Evolutionary conservation across 352 stramenopile species (phyloP).

Genomic region (Phytopythium oedochilum): DNA sequence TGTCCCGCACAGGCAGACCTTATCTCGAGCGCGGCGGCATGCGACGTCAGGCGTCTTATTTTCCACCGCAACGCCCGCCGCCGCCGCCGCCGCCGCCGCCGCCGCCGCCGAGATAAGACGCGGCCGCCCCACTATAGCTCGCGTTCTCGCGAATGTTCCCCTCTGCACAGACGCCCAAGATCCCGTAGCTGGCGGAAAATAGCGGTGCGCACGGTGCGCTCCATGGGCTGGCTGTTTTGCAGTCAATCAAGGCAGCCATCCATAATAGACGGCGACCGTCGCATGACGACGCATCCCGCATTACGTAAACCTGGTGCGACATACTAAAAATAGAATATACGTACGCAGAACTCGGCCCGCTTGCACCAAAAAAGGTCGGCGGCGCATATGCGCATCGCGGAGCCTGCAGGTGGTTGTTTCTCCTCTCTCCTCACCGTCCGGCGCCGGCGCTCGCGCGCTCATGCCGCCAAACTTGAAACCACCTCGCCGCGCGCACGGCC

Average conservation of each 20-base stretch:
- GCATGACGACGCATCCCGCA: not conserved
- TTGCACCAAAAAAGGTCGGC: conserved; percentile 1
- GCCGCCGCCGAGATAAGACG: not conserved
- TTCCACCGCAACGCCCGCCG: not conserved
- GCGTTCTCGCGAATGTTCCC: not conserved
- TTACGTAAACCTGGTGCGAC: not conserved
- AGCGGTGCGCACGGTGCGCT: no score
- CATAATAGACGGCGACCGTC: not conserved
- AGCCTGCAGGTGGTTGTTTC: not conserved
- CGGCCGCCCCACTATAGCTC: not conserved
- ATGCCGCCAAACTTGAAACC: conserved; percentile 4
- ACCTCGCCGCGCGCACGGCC: not conserved
- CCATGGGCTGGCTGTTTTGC: not conserved
- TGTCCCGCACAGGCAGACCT: no score
- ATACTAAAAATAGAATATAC: not conserved
- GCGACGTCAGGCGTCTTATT: not conserved
- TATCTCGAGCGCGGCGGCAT: not conserved
- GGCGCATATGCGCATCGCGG: not conserved
- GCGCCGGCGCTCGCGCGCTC: no score
- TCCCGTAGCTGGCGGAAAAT: not conserved
- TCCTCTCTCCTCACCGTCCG: no score
- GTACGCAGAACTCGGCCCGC: not conserved
- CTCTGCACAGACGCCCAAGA: not conserved
- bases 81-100: no score
- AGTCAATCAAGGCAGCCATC: not conserved